These are phyloP conservation scores for Pilasporangium apinafurcum DNA, from an alignment of 352 stramenopile species.

Conservation along the genomic window DNA sequence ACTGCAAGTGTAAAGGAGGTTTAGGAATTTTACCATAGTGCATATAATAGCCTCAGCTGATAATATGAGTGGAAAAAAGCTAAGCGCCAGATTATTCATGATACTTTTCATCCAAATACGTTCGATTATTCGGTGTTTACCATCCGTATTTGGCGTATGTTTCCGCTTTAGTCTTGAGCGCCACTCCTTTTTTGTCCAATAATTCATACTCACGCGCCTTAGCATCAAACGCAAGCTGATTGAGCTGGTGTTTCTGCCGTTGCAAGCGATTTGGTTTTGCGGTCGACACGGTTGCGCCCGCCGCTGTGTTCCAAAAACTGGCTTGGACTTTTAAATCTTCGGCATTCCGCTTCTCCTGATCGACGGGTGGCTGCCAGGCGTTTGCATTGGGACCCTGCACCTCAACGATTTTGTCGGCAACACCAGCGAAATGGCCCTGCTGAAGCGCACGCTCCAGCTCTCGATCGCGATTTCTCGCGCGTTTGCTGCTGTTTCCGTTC, in stretches of 20 bases:
- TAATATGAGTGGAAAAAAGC: too few species aligned
- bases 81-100: too few species aligned
- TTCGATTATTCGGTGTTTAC: too few species aligned
- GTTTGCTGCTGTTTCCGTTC: constrained; percentile 32
- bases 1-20: too few species aligned
- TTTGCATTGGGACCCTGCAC: constrained; percentile 41
- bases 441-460: constrained; percentile 68
- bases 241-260: constrained; percentile 75
- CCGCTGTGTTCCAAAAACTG: constrained; percentile 68
- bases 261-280: constrained; percentile 68
- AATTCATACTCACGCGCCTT: constrained; percentile 69
- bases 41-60: too few species aligned
- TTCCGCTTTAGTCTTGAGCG: constrained; percentile 70
- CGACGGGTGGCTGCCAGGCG: constrained; percentile 45
- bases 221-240: constrained; percentile 77
- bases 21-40: too few species aligned
- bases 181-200: constrained; percentile 49
- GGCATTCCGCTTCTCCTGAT: constrained; percentile 15
- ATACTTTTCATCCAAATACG: too few species aligned
- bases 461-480: constrained; percentile 44
- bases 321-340: constrained; percentile 48
- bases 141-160: constrained; percentile 81
- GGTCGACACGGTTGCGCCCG: constrained; percentile 37
- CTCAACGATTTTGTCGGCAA: constrained; percentile 56
- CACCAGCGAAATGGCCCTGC: constrained; percentile 52